A percentile compares a stretch with the other conserved stretches of the same genome.
Evolutionary conservation across 2,329 filamentous ascomycete species (phyloP).

Genomic region (Colletotrichum liaoningense): DNA sequence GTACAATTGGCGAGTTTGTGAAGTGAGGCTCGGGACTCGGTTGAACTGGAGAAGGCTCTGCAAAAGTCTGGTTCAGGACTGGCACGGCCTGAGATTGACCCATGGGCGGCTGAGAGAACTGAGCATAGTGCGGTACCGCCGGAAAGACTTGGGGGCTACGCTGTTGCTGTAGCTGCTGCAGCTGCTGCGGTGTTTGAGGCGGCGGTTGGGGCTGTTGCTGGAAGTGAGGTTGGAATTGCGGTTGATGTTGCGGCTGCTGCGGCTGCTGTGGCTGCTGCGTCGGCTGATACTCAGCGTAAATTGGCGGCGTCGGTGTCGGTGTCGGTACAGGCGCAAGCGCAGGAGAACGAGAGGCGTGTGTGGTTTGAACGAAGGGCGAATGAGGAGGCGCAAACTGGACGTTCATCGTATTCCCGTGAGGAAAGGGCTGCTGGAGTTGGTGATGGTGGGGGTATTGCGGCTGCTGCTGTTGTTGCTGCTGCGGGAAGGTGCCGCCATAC

Average conservation of each 20-base stretch:
- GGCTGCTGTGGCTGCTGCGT: slow-evolving; percentile 24
- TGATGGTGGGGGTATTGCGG: slow-evolving; percentile 16
- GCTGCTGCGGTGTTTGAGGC: background rate
- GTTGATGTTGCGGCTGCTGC: slow-evolving; percentile 35
- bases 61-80: slow-evolving; percentile 19
- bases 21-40: slow-evolving; percentile 53
- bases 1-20: slow-evolving; percentile 54
- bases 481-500: slow-evolving; percentile 41
- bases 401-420: slow-evolving; percentile 25
- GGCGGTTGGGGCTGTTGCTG: slow-evolving; percentile 32
- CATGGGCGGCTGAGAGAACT: slow-evolving; percentile 33
- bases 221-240: slow-evolving; percentile 26
- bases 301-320: background rate
- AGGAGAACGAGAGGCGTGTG: slow-evolving; percentile 18
- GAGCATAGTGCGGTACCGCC: slow-evolving; percentile 27
- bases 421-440: slow-evolving; percentile 24
- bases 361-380: slow-evolving; percentile 19
- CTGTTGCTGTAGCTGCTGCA: slow-evolving; percentile 15
- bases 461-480: slow-evolving; percentile 40
- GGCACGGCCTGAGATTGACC: slow-evolving; percentile 27
- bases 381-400: slow-evolving; percentile 26
- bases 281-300: slow-evolving; percentile 24
- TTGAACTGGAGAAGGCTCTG: slow-evolving; percentile 35
- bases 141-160: slow-evolving; percentile 16
- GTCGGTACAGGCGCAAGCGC: slow-evolving; percentile 28